These are phyloP conservation scores for Podospora appendiculata DNA, from an alignment of 495 filamentous ascomycete genomes.

Conservation along the genomic window DNA sequence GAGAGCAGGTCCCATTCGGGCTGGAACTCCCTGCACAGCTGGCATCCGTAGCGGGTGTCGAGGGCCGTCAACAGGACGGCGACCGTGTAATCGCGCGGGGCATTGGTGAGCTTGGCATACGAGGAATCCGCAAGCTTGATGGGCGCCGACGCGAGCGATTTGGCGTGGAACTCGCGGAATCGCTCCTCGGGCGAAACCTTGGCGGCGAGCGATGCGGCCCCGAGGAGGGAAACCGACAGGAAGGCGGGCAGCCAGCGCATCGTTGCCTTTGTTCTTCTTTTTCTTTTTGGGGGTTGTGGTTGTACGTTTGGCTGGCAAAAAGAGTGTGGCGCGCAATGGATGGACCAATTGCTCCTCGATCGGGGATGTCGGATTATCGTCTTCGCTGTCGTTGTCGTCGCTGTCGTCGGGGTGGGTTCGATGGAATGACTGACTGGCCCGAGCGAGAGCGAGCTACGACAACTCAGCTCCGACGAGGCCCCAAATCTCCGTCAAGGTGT, in stretches of 20 bases:
- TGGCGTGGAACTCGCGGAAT: conserved; percentile 61
- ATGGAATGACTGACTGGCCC: not conserved
- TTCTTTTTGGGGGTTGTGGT: no score
- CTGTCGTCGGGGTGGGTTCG: no score
- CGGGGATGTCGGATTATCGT: not conserved
- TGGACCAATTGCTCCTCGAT: conserved; percentile 15
- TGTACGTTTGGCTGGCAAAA: not conserved
- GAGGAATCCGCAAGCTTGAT: conserved; percentile 67
- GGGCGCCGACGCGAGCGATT: conserved; percentile 57
- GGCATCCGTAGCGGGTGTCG: conserved; percentile 77
- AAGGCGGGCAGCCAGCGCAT: conserved; percentile 53
- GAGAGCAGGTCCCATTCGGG: conserved; percentile 89
- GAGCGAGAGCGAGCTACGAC: no score
- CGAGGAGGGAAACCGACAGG: conserved; percentile 45
- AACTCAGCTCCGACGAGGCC: no score
- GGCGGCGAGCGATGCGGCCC: conserved; percentile 46
- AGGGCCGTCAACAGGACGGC: conserved; percentile 82
- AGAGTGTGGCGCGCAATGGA: not conserved
- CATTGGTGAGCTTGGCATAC: conserved; percentile 66
- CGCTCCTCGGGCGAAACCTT: conserved; percentile 46
- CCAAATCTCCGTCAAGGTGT: no score
- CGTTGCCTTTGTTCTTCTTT: conserved; percentile 15
- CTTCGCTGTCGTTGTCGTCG: conserved; percentile 8
- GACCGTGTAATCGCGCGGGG: conserved; percentile 76
- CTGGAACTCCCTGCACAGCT: conserved; percentile 82